phyloP scores from a whole-genome alignment of 1,284 basidiomycete species.

The Mycosarcoma maydis region DNA sequence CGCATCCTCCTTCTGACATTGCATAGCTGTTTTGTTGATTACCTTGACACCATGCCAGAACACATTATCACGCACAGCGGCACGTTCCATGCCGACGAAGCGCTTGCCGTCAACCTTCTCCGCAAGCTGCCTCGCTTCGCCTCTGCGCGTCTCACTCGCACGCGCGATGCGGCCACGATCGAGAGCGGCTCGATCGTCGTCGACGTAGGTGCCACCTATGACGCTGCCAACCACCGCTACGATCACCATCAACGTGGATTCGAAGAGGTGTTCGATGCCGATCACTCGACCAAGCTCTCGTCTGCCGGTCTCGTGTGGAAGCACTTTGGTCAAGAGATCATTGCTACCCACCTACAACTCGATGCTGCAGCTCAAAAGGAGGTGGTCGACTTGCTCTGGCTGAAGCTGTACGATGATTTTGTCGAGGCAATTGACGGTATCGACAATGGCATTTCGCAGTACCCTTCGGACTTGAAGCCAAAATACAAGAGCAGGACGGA shows the following conservation, averaged over 20 bases:
- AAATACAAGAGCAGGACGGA: constrained; percentile 64
- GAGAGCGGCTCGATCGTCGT: constrained; percentile 93
- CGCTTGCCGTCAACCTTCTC: constrained; percentile 89
- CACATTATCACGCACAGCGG: constrained; percentile 81
- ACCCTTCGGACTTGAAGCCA: constrained; percentile 50
- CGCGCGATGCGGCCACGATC: constrained; percentile 81
- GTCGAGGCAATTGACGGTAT: constrained; percentile 94
- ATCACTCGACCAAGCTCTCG: constrained; percentile 82
- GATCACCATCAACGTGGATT: constrained; percentile 98
- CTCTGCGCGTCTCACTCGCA: constrained; percentile 69
- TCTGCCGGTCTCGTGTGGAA: constrained; percentile 84
- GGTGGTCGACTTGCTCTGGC: constrained; percentile 79
- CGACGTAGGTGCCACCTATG: constrained; percentile 94
- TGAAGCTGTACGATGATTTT: constrained; percentile 90
- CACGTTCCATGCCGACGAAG: constrained; percentile 96
- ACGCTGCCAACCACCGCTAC: constrained; percentile 79
- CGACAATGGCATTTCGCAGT: constrained; percentile 71
- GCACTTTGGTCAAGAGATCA: constrained; percentile 91
- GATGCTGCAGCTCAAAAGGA: constrained; percentile 70
- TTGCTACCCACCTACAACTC: constrained; percentile 75
- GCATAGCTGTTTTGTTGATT: background rate
- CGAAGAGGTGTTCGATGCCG: constrained; percentile 84
- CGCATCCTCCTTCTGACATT: background rate
- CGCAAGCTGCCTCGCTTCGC: constrained; percentile 80
- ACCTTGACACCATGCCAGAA: constrained; percentile 27